These are phyloP conservation scores for Yamadazyma akitaensis DNA, from an alignment of 805 yeast genomes.

Conservation along the genomic window DNA sequence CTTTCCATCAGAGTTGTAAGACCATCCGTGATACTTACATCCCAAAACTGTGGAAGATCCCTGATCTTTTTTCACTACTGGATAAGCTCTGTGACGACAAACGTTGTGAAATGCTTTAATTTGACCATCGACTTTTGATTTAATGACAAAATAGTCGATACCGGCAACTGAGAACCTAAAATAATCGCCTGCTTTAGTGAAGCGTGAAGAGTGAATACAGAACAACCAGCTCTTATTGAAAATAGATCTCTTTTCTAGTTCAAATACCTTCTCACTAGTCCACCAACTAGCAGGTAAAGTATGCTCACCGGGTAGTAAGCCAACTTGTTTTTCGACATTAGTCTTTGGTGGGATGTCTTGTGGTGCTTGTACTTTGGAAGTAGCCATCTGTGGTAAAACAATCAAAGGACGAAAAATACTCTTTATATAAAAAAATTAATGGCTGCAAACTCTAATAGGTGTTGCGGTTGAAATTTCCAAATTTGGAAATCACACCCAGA, in stretches of 20 bases:
- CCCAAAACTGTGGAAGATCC: constrained; percentile 59
- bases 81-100: constrained; percentile 64
- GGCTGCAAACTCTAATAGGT: not conserved
- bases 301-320: constrained; percentile 29
- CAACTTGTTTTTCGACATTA: constrained; percentile 7
- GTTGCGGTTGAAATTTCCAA: not conserved
- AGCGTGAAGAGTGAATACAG: constrained; percentile 50
- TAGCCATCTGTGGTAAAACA: constrained; percentile 2
- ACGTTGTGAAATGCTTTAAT: constrained; percentile 62
- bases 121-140: constrained; percentile 45
- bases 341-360: constrained; percentile 19
- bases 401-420: not conserved
- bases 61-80: constrained; percentile 54
- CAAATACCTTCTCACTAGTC: constrained; percentile 57
- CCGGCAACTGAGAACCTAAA: constrained; percentile 50
- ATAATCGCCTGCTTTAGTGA: constrained; percentile 57
- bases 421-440: not conserved
- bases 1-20: constrained; percentile 58
- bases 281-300: constrained; percentile 68
- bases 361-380: constrained; percentile 13
- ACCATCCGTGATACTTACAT: constrained; percentile 65
- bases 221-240: constrained; percentile 57
- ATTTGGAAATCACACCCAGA: not conserved
- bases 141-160: constrained; percentile 53
- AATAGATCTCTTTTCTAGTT: constrained; percentile 55